phyloP scores from a whole-genome alignment of 1,284 basidiomycete species.

The Trametes polyzona region DNA sequence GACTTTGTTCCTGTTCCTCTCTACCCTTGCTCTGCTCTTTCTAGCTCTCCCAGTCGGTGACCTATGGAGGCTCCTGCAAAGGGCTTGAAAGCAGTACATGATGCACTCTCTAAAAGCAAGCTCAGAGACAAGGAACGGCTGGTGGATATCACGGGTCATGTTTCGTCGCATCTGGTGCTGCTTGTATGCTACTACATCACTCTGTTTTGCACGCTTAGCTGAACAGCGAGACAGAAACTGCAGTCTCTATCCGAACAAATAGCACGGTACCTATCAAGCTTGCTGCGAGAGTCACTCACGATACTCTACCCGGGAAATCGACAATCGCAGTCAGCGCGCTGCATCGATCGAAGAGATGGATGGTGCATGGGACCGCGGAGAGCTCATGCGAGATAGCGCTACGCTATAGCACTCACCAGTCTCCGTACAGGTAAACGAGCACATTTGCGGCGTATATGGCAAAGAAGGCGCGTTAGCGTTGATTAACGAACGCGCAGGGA shows the following conservation, averaged over 20 bases:
- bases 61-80: constrained; percentile 14
- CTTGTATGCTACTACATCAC: constrained; percentile 24
- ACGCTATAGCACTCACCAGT: constrained; percentile 56
- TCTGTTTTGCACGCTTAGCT: not conserved
- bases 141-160: constrained; percentile 19
- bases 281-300: constrained; percentile 33
- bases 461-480: not conserved
- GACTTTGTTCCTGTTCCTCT: no score
- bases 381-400: not conserved
- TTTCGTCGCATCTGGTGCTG: constrained; percentile 30
- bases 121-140: constrained; percentile 17
- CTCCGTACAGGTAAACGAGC: constrained; percentile 74
- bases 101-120: constrained; percentile 19
- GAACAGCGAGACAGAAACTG: constrained; percentile 25
- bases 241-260: constrained; percentile 25
- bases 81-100: constrained; percentile 8
- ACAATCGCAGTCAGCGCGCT: not conserved
- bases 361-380: no score
- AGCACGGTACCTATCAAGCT: constrained; percentile 24
- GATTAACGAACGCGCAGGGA: constrained; percentile 4
- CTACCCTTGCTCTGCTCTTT: no score
- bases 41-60: no score
- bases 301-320: constrained; percentile 31
- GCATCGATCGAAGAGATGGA: not conserved
- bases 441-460: constrained; percentile 79